Percentiles rank a stretch among this genome's conserved stretches.
phyloP scores from a whole-genome alignment of 192 early-diverging fungal species.

The Dissophora globulifera region DNA sequence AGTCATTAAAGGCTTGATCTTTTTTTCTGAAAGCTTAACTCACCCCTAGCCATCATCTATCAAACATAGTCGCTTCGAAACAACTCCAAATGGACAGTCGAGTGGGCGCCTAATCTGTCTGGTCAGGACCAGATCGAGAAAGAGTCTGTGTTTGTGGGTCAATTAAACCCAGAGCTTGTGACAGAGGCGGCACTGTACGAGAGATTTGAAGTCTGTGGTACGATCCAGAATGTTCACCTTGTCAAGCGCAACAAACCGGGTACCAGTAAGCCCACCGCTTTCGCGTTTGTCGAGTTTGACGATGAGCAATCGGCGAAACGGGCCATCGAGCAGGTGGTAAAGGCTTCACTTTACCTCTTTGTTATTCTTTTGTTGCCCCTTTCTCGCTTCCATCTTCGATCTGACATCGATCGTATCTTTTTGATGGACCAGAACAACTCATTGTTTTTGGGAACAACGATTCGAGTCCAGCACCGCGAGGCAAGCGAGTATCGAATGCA shows the following conservation, averaged over 20 bases:
- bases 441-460: constrained; percentile 27
- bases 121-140: constrained; percentile 64
- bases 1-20: not conserved
- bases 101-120: constrained; percentile 69
- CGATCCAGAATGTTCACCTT: constrained; percentile 59
- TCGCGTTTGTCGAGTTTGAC: constrained; percentile 73
- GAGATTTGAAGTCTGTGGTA: constrained; percentile 66
- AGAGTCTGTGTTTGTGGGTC: constrained; percentile 71
- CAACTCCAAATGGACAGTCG: constrained; percentile 59
- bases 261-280: constrained; percentile 55
- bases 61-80: constrained; percentile 47
- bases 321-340: constrained; percentile 67
- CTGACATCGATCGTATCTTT: too few relatives aligned
- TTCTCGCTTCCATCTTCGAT: too few relatives aligned
- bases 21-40: too few relatives aligned
- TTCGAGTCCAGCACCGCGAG: constrained; percentile 48
- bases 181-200: constrained; percentile 62
- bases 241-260: constrained; percentile 55
- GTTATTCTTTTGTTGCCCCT: too few relatives aligned
- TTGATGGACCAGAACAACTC: constrained; percentile 30
- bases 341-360: not conserved
- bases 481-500: constrained; percentile 42
- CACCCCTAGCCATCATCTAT: too few relatives aligned
- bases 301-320: constrained; percentile 55
- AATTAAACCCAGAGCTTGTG: constrained; percentile 61